Evolutionary conservation across 2,329 filamentous ascomycete species (phyloP), one percentile per base, ranked within the genome.

Genomic region (Aspergillus terreus): DNA sequence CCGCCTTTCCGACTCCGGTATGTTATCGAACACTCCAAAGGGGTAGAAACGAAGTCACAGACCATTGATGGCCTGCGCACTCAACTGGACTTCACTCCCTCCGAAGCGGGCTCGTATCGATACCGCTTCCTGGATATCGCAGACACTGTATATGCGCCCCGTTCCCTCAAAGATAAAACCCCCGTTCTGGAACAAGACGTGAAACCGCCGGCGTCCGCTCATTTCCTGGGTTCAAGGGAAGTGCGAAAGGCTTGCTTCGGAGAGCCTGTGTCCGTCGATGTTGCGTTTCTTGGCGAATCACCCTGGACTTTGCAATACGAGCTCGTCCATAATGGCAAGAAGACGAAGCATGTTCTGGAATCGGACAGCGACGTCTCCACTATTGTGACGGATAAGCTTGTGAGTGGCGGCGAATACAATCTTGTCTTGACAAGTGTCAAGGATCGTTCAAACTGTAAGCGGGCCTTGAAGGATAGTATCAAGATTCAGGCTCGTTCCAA

Each of bases 261-360:
- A 53, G 86, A 95, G 50, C 79, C 85, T 17, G 83, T 92, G 6
- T 82, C 85, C 30, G 83, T 94, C 25, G 83, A 90, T 50, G 83
- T 96, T 36, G 72, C 79, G 47, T 81, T 97, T 40, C 78, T 84
- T 43, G 94, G 95, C 40, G 91, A 97, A 62, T 80, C 85, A 15
- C 94, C 95, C 0, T 97, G 92, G 78, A 87, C 80, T 19, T 74
- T 99, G 36, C 91, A 97, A 66, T 99, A 95, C 75, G 94, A 97
- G 70, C 77, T 96, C 38, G 82, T 96, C 6, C 89, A 97, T 71
- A 88, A 91, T 50, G 92, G 92, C 50, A 95, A 88, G 71, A 84
- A 92, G 48, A 85, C 83, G 56, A 86, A 88, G 47, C 81, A 87
- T 60, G 82, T 80, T 50, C 77, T 83, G 23, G 77, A 82, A 51